Percentiles rank a stretch among this genome's conserved stretches.
phyloP scores from a whole-genome alignment of 768 basidiomycete genomes.

The Pisolithus albus region DNA sequence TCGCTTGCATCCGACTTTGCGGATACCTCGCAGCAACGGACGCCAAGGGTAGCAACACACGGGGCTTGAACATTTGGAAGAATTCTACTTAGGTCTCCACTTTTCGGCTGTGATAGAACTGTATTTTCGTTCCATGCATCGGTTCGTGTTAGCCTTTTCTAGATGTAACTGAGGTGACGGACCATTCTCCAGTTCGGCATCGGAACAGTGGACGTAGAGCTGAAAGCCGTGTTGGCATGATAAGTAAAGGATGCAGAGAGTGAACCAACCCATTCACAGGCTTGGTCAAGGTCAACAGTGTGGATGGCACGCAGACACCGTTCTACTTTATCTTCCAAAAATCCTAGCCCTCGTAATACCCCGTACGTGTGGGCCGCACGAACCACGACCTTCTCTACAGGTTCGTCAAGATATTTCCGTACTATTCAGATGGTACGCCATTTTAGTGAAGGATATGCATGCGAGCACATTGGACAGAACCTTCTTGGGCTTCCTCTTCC shows the following conservation, averaged over 20 bases:
- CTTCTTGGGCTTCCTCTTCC: slow-evolving; percentile 31
- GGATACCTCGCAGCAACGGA: slow-evolving; percentile 1
- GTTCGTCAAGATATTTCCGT: slow-evolving; percentile 35
- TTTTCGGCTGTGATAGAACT: slow-evolving; percentile 1
- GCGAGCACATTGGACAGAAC: slow-evolving; percentile 1
- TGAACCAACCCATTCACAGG: slow-evolving; percentile 77
- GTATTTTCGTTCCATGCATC: slow-evolving; percentile 9
- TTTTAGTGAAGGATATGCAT: background rate
- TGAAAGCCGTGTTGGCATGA: slow-evolving; percentile 23
- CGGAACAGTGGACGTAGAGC: slow-evolving; percentile 60
- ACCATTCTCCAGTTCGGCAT: slow-evolving; percentile 47
- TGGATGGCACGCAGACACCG: slow-evolving; percentile 62
- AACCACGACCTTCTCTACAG: slow-evolving; percentile 64
- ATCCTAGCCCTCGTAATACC: slow-evolving; percentile 70
- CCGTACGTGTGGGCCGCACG: slow-evolving; percentile 79
- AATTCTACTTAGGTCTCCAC: slow-evolving; percentile 3
- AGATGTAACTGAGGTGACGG: slow-evolving; percentile 7
- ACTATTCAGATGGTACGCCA: slow-evolving; percentile 4
- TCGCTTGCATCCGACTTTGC: slow-evolving; percentile 33
- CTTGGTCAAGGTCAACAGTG: slow-evolving; percentile 78
- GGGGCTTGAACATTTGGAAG: background rate
- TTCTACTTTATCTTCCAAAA: slow-evolving; percentile 58
- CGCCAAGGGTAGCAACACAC: background rate
- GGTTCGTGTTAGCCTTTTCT: slow-evolving; percentile 1
- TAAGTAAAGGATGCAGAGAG: background rate